Evolutionary conservation across 306 rosid genomes (phyloP).

Genomic region (Cicer bijugum): DNA sequence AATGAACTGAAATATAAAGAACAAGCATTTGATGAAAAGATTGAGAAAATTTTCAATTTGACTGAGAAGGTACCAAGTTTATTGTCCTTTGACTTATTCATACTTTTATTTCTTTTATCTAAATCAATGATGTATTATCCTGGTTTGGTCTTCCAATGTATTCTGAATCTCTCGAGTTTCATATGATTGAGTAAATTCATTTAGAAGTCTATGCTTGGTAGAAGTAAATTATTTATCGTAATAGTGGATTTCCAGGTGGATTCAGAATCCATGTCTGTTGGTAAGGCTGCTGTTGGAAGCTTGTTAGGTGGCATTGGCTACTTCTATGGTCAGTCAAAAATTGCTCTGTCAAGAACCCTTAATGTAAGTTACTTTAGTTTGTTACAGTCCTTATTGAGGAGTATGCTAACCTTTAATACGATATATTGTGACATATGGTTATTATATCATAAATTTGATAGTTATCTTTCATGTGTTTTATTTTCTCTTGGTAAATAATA

Average conservation of each 20-base stretch:
- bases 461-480: constrained; percentile 24
- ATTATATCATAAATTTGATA: constrained; percentile 27
- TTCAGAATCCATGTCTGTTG: constrained; percentile 70
- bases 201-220: constrained; percentile 36
- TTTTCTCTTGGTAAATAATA: constrained; percentile 23
- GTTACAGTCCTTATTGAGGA: constrained; percentile 25
- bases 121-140: constrained; percentile 31
- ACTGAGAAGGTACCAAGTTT: constrained; percentile 62
- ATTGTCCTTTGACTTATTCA: neutral
- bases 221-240: constrained; percentile 47
- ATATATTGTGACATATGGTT: constrained; percentile 23
- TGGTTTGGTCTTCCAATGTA: constrained; percentile 22
- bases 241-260: constrained; percentile 69
- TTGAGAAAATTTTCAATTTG: constrained; percentile 70
- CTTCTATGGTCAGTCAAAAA: constrained; percentile 92
- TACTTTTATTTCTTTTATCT: constrained; percentile 19
- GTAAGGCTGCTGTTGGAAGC: constrained; percentile 88
- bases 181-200: constrained; percentile 19
- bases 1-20: constrained; percentile 74
- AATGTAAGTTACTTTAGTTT: constrained; percentile 59
- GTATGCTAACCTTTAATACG: constrained; percentile 12
- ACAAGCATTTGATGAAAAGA: constrained; percentile 74
- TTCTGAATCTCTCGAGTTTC: constrained; percentile 34
- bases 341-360: constrained; percentile 56
- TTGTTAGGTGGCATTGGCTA: constrained; percentile 94